Conservation (phyloP, 1,284 basidiomycete genomes). For the Irpex sp. region DNA sequence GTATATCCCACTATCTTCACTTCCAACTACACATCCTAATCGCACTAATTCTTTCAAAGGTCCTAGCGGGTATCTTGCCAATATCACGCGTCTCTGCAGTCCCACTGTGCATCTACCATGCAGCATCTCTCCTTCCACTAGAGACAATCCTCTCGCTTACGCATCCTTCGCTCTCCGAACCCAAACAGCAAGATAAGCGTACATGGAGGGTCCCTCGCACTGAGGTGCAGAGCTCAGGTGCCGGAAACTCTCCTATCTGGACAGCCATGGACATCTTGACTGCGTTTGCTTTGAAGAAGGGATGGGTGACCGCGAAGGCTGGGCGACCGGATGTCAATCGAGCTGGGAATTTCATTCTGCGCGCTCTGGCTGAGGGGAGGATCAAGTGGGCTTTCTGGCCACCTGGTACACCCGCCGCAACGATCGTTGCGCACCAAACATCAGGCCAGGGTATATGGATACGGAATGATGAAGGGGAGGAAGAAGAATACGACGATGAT, state of each 20-base stretch:
- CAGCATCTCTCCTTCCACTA: constrained; percentile 69
- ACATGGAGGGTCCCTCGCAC: constrained; percentile 61
- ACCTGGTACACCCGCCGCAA: constrained; percentile 38
- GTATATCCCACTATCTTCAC: constrained; percentile 13
- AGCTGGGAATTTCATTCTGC: constrained; percentile 83
- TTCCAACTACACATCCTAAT: background rate
- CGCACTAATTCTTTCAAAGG: constrained; percentile 35
- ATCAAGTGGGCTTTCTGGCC: constrained; percentile 88
- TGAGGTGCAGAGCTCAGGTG: constrained; percentile 17
- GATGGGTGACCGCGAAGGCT: constrained; percentile 86
- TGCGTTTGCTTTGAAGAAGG: constrained; percentile 72
- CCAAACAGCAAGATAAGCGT: constrained; percentile 53
- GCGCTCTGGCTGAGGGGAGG: constrained; percentile 73
- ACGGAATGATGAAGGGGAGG: constrained; percentile 27
- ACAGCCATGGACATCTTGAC: constrained; percentile 80
- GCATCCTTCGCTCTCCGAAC: constrained; percentile 42
- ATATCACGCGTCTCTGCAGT: constrained; percentile 85
- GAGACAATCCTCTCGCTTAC: constrained; percentile 66
- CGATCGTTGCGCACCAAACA: constrained; percentile 20
- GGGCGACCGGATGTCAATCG: constrained; percentile 85
- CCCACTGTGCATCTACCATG: constrained; percentile 70
- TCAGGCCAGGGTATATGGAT: constrained; percentile 58
- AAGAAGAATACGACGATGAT: constrained; percentile 21
- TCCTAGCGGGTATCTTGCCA: constrained; percentile 78
- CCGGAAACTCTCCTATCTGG: constrained; percentile 42